These are phyloP conservation scores for Fomitopsis serialis DNA, from an alignment of 768 basidiomycete species.

Conservation along the genomic window DNA sequence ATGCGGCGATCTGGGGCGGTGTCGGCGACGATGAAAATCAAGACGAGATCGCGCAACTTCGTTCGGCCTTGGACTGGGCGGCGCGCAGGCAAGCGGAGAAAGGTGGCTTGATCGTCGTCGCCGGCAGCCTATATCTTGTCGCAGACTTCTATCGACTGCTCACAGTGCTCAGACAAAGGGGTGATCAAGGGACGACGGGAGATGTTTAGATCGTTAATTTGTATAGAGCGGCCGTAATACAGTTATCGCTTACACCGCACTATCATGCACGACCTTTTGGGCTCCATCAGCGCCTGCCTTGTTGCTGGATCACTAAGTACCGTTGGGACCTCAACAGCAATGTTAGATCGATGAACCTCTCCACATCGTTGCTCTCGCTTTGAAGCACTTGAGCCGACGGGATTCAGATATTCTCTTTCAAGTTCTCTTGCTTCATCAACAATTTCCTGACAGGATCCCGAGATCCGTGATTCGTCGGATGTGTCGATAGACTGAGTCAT, in stretches of 20 bases:
- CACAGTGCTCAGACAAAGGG: not conserved
- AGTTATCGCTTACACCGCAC: not conserved
- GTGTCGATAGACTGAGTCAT: too few relatives aligned
- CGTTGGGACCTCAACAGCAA: too few relatives aligned
- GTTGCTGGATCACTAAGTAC: too few relatives aligned
- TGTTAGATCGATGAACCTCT: too few relatives aligned
- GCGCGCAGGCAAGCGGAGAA: slow-evolving; percentile 10
- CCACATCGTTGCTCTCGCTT: too few relatives aligned
- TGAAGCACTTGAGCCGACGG: too few relatives aligned
- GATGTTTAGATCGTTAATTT: not conserved
- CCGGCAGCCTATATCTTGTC: slow-evolving; percentile 92
- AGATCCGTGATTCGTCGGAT: too few relatives aligned
- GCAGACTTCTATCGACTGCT: slow-evolving; percentile 79
- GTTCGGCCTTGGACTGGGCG: slow-evolving; percentile 47
- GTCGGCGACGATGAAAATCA: slow-evolving; percentile 17
- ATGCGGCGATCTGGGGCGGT: slow-evolving; percentile 42
- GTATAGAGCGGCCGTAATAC: not conserved
- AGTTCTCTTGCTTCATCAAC: too few relatives aligned
- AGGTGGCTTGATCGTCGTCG: slow-evolving; percentile 56
- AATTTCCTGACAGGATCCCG: too few relatives aligned
- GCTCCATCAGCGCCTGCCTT: too few relatives aligned
- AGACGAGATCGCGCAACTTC: slow-evolving; percentile 26
- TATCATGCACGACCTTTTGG: too few relatives aligned
- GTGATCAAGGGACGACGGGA: not conserved
- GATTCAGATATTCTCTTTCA: too few relatives aligned